Percentiles rank a stretch among this genome's conserved stretches.
These are phyloP conservation scores for Populus hybrid DNA, from an alignment of 441 rosid genomes.

Conservation along the genomic window DNA sequence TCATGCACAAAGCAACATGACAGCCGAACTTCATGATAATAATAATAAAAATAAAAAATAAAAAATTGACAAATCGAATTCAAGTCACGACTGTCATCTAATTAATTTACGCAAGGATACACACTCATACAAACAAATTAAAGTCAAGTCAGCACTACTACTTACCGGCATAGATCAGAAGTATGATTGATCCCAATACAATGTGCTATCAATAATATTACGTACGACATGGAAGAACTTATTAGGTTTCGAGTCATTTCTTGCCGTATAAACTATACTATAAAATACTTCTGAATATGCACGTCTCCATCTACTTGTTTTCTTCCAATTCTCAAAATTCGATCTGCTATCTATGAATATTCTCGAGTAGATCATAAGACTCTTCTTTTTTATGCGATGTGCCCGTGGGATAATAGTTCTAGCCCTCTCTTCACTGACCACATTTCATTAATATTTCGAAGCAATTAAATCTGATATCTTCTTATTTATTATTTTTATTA, in stretches of 20 bases:
- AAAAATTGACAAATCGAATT: background rate
- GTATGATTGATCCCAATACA: background rate
- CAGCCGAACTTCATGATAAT: background rate
- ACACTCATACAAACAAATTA: constrained; percentile 17
- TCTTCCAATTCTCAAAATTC: constrained; percentile 17
- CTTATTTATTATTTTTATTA: background rate
- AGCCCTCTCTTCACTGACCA: constrained; percentile 1
- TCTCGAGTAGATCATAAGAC: constrained; percentile 6
- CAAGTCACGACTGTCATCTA: background rate
- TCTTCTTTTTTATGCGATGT: background rate
- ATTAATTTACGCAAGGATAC: constrained; percentile 8
- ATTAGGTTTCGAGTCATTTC: constrained; percentile 11
- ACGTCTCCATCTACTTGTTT: constrained; percentile 34
- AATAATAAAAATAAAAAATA: background rate
- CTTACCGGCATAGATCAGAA: no score
- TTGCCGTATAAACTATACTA: background rate
- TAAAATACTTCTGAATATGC: background rate
- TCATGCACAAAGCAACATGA: background rate
- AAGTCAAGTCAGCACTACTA: background rate
- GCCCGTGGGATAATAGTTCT: background rate
- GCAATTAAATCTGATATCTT: background rate
- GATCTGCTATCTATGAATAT: background rate
- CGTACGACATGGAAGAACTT: background rate
- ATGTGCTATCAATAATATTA: background rate
- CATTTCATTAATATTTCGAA: background rate